phyloP scores from a whole-genome alignment of 192 early-diverging fungal species.

The Gigaspora rosea region DNA sequence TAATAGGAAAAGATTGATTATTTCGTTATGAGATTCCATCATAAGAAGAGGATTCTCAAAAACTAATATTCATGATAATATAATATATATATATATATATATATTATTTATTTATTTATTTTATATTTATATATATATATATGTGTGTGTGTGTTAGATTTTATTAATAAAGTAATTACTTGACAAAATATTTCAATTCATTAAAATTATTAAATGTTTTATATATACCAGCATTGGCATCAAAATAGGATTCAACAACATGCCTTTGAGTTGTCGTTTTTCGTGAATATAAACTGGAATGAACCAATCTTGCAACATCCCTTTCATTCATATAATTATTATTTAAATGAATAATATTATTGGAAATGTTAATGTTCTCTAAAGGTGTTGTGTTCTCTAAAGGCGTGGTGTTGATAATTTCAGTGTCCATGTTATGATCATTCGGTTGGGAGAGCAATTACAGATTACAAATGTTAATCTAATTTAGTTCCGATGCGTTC shows the following conservation, averaged over 20 bases:
- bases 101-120: too few species aligned
- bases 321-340: constrained; percentile 22
- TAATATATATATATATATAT: neutral
- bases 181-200: neutral
- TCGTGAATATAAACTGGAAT: constrained; percentile 18
- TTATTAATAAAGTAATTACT: too few species aligned
- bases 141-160: neutral
- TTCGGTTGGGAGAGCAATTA: too few species aligned
- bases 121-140: too few species aligned
- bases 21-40: constrained; percentile 5
- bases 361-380: too few species aligned
- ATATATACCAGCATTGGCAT: constrained; percentile 26
- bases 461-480: too few species aligned
- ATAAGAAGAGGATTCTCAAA: constrained; percentile 26
- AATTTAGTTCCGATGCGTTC: too few species aligned
- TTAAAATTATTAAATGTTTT: neutral
- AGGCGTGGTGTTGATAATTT: too few species aligned
- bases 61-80: neutral
- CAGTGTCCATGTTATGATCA: too few species aligned
- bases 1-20: constrained; percentile 7
- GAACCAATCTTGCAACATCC: constrained; percentile 16
- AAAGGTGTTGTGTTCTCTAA: too few species aligned
- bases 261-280: neutral
- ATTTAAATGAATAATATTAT: neutral
- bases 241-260: constrained; percentile 2